Percentiles rank a stretch among this genome's conserved stretches.
Evolutionary conservation across 805 yeast genomes (phyloP).

Genomic region (Monosporozyma aquatica): DNA sequence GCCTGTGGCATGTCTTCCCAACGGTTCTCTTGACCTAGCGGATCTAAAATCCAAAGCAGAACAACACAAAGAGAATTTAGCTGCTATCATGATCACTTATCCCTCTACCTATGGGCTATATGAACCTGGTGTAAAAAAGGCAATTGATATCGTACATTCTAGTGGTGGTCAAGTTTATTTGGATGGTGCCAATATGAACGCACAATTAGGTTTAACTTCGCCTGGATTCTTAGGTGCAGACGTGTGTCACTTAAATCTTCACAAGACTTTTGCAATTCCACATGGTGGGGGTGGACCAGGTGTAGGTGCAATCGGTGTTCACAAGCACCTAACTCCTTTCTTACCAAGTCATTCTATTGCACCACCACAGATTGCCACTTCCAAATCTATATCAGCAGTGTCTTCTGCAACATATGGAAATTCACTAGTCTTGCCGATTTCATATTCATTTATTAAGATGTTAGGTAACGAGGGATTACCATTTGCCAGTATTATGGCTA

Average conservation of each 20-base stretch:
- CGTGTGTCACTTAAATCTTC: constrained; percentile 93
- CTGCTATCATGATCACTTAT: constrained; percentile 93
- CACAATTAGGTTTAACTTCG: constrained; percentile 93
- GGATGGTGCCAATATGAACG: constrained; percentile 99
- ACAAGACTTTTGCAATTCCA: constrained; percentile 94
- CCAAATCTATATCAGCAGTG: constrained; percentile 60
- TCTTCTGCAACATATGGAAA: constrained; percentile 94
- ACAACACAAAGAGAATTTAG: constrained; percentile 59
- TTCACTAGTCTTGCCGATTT: constrained; percentile 85
- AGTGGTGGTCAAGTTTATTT: constrained; percentile 93
- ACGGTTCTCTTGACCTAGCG: constrained; percentile 77
- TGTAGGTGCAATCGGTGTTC: constrained; percentile 95
- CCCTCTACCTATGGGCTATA: constrained; percentile 96
- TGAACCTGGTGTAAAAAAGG: constrained; percentile 81
- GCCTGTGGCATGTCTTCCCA: constrained; percentile 73
- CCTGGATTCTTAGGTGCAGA: constrained; percentile 98
- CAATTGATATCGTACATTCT: constrained; percentile 75
- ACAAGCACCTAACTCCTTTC: constrained; percentile 65
- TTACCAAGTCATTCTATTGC: constrained; percentile 71
- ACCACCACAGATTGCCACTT: constrained; percentile 9
- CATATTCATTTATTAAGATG: constrained; percentile 91
- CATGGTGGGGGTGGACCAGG: constrained; percentile 99
- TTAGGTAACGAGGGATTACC: constrained; percentile 82
- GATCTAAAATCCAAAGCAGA: constrained; percentile 70
- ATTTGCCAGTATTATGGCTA: constrained; percentile 80